Base-by-base conservation (phyloP, 208 protist genomes). In the Leishmania tarentolae region DNA sequence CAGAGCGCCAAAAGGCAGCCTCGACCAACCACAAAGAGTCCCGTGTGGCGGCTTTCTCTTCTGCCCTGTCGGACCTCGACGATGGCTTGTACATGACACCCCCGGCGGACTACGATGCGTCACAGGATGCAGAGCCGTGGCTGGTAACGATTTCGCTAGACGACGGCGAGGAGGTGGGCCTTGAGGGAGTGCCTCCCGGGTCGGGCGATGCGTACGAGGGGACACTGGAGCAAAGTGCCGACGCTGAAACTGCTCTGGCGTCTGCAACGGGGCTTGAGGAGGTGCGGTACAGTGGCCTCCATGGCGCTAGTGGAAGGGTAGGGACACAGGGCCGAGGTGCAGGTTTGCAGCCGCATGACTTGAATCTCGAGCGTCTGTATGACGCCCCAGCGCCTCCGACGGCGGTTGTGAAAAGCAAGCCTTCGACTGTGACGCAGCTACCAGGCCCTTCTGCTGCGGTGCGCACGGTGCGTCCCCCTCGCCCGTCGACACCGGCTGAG, bases 71-170 rank as follows among this genome's bases (percentile, higher is more conserved):
- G 7, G 68, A 24, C 53, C 0, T 68, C 15, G 82, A 50, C 13
- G 76, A 78, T 19, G 82, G 70, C 35, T 75, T 70, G 47, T 76
- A 81, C 63, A 57, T 76, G n/a, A 69, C 53, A 21, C n/a, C 77
- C 24, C 53, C 83, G 31, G 52, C n/a, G 0, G 79, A 80, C 24
- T 80, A 84, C 65, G 76, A 70, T 37, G 15, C 52, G 1, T 63
- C 44, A 2, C 63, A 37, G 13, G 70, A 76, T 31, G 82, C 79
- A 28, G 86, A 87, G 61, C 74, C 78, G 68, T 92, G 89, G 91
- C 79, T 86, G 37, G 91, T 89, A 50, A 77, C 85, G 52, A 75
- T 92, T 61, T 75, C 90, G 24, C 61, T 94, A 42, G 89, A 92
- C 57, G 82, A 86, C 31, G 84, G 86, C 63, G 75, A 79, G n/a